phyloP scores from a whole-genome alignment of 1,284 basidiomycete species.

The Sutorius eximius region DNA sequence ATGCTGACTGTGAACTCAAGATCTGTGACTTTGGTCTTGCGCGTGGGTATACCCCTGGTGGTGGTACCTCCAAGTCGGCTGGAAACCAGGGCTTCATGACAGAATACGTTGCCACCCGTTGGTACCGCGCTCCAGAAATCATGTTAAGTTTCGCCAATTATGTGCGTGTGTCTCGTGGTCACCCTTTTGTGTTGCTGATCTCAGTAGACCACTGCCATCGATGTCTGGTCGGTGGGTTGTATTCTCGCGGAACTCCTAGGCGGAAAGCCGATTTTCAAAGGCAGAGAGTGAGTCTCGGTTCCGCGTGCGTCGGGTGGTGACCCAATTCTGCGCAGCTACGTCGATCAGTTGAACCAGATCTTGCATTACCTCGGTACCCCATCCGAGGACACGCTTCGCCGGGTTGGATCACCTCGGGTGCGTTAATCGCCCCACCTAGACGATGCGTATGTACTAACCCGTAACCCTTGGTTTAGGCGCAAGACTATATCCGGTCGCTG shows the following conservation, averaged over 20 bases:
- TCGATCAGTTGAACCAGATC: conserved; percentile 99
- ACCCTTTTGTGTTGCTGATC: conserved; percentile 13
- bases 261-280: conserved; percentile 98
- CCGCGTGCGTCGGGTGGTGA: not conserved
- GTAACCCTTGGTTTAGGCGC: conserved; percentile 56
- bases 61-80: conserved; percentile 61
- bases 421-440: conserved; percentile 22
- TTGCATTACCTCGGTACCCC: conserved; percentile 97
- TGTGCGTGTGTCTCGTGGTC: conserved; percentile 44
- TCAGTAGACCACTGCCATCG: conserved; percentile 77
- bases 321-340: conserved; percentile 61
- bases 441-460: conserved; percentile 3
- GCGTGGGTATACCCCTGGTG: conserved; percentile 87
- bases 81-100: conserved; percentile 99
- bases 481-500: conserved; percentile 97
- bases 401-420: conserved; percentile 90
- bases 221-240: conserved; percentile 98
- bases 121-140: conserved; percentile 97
- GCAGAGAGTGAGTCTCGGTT: conserved; percentile 75
- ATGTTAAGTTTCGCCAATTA: conserved; percentile 98
- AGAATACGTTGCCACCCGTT: conserved; percentile 96
- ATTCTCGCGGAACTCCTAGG: conserved; percentile 96
- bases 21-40: conserved; percentile 99
- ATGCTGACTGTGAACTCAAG: conserved; percentile 97
- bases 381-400: conserved; percentile 91